Evolutionary conservation across 2,329 filamentous ascomycete species (phyloP), one percentile per base, ranked within the genome.

Genomic region (Sclerotinia minor): DNA sequence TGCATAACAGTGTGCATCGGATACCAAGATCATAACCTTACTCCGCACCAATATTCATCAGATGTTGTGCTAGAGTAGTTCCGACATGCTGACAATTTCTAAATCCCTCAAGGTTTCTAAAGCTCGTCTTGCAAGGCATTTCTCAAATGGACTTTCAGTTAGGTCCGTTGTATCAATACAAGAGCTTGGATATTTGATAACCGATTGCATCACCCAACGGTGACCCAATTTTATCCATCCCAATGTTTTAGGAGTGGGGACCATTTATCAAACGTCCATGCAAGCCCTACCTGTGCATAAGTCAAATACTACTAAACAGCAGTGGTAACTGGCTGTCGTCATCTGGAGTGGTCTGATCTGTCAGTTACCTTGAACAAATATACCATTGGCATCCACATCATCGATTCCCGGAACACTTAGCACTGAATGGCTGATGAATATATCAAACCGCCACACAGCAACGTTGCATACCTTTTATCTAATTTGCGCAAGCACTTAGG

Each of bases 1-100:
- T 66, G 64, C 55, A 66, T 60, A 41, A 26, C 41, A 35, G 21
- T 24, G 49, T 49, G 26, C 58, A 60, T 35, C 64, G 44, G 64
- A 24, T 60, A 50, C 24, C 26, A 50, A 60, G 26, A 26, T 32
- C 29, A 60, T 59, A n/a, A n/a, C n/a, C n/a, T n/a, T n/a, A 66
- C 45, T 52, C 64, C 45, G 45, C 44, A 66, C 47, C 44, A 17
- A 60, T 32, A 44, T 35, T 49, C 47, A 45, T 15, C 29, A 52
- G n/a, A 60, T 29, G 38, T 35, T 52, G 19, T 50, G 24, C 64
- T 60, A 29, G 29, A 29, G 29, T 29, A 21, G 11, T 60, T 32
- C 44, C 41, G 55, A 50, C 64, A 60, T 60, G 64, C 64, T 66
- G 54, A 66, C 64, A 57, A 49, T n/a, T n/a, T 59, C 11, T 3